Base-by-base conservation (phyloP, 805 yeast genomes). In the Candida stauntonica region DNA sequence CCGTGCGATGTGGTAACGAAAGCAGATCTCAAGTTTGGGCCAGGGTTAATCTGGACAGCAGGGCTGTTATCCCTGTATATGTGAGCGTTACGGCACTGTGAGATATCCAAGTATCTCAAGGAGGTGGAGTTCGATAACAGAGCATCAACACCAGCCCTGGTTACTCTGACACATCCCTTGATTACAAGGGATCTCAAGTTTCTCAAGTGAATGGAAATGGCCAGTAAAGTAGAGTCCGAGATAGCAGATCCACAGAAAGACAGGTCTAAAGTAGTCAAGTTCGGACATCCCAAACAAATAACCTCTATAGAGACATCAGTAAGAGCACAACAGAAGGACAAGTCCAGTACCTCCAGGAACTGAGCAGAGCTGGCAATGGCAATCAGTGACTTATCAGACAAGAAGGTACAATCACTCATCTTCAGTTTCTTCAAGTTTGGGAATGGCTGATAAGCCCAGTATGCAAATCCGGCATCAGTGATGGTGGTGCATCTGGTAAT, bases 161-260 rank as follows among this genome's bases (percentile, higher is more conserved):
- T 84, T 7, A 81, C 89, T 46, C 89, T 66, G 9, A 81, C 70
- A 60, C 93, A 84, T 2, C 93, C 91, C 37, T 75, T 77, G 15
- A 83, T 65, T 3, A 64, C 62, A 36, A 84, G 62, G 17, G 62
- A 54, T 37, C 71, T 70, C 46, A 84, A 57, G 24, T 64, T 52
- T 38, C 68, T 61, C 44, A 82, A 61, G 46, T 77, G 74, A 24
- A 75, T 55, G 2, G 85, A 75, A 8, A 84, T 67, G 1, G 81
- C 73, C 26, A 76, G 67, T 28, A 83, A 56, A 1, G 87, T 77
- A 14, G 79, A 70, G 50, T 84, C 91, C 51, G 86, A 78, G 5
- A 84, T 87, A 1, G 91, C 89, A 21, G 83, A 72, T 4, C 91
- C 91, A 60, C 91, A 84, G 52, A 81, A 84, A 8, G 86, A 77